These are phyloP conservation scores for Lachancea quebecensis DNA, from an alignment of 805 yeast species.

Conservation along the genomic window DNA sequence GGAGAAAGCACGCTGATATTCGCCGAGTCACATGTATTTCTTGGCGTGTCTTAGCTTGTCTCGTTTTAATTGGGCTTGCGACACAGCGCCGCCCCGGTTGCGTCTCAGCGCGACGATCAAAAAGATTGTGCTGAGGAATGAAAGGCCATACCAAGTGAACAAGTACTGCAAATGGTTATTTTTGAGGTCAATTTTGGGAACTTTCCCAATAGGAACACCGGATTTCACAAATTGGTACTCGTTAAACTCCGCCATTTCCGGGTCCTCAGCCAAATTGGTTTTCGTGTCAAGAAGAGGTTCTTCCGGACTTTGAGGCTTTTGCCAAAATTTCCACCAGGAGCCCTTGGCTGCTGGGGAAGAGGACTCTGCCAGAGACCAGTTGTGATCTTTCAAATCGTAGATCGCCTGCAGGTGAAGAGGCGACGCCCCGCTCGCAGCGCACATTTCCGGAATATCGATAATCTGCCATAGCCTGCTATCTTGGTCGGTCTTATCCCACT, in stretches of 20 bases:
- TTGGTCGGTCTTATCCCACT: slow-evolving; percentile 64
- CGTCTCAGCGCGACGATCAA: slow-evolving; percentile 47
- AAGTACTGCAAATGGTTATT: slow-evolving; percentile 90
- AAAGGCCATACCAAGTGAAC: slow-evolving; percentile 91
- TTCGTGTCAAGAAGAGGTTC: neutral
- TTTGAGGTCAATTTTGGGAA: slow-evolving; percentile 71
- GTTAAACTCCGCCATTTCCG: slow-evolving; percentile 34
- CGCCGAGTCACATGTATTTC: slow-evolving; percentile 29
- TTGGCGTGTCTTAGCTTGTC: slow-evolving; percentile 47
- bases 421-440: slow-evolving; percentile 49
- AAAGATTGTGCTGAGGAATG: slow-evolving; percentile 64
- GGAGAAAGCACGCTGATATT: no score
- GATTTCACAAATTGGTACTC: slow-evolving; percentile 58
- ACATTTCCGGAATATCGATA: slow-evolving; percentile 76
- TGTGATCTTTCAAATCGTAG: slow-evolving; percentile 58
- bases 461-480: slow-evolving; percentile 68
- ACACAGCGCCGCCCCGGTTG: slow-evolving; percentile 25
- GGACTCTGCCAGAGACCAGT: slow-evolving; percentile 18
- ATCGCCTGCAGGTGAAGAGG: slow-evolving; percentile 75
- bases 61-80: slow-evolving; percentile 26
- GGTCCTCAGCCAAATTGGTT: neutral
- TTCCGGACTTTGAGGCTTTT: neutral
- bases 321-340: slow-evolving; percentile 26
- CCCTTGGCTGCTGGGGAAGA: neutral
- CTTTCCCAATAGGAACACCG: slow-evolving; percentile 87